These are phyloP conservation scores for Thielaviopsis cerberus DNA, from an alignment of 2,329 filamentous ascomycete species.

Conservation along the genomic window DNA sequence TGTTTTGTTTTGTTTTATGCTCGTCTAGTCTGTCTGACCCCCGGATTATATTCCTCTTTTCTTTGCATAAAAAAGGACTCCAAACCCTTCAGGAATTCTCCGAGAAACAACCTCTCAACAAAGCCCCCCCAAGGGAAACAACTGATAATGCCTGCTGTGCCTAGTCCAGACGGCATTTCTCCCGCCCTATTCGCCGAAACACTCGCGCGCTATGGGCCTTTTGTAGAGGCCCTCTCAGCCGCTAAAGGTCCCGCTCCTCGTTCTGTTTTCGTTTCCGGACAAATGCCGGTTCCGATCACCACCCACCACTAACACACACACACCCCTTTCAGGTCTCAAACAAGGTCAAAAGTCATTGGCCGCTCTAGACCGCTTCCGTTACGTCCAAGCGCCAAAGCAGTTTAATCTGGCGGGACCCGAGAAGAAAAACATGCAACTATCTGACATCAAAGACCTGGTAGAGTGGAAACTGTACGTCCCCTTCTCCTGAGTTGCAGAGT, in stretches of 20 bases:
- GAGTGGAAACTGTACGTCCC: slow-evolving; percentile 51
- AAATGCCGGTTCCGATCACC: background rate
- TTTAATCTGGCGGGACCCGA: slow-evolving; percentile 22
- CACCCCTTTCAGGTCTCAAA: slow-evolving; percentile 22
- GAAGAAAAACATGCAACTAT: slow-evolving; percentile 28
- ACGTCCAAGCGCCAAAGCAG: slow-evolving; percentile 29
- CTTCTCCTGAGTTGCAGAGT: background rate
- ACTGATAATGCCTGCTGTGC: background rate
- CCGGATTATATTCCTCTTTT: background rate
- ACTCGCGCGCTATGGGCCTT: slow-evolving; percentile 3
- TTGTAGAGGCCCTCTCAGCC: slow-evolving; percentile 4
- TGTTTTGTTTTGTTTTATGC: background rate
- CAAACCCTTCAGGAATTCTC: background rate
- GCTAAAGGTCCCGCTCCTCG: slow-evolving; percentile 5
- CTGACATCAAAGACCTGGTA: slow-evolving; percentile 41
- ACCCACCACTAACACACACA: background rate
- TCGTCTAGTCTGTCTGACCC: too few relatives aligned
- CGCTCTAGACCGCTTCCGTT: slow-evolving; percentile 43
- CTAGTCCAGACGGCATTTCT: slow-evolving; percentile 2
- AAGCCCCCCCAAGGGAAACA: background rate
- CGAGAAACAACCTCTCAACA: background rate
- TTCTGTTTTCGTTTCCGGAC: too few relatives aligned
- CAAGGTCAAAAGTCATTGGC: slow-evolving; percentile 31
- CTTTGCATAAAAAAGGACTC: background rate
- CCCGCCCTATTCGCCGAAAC: background rate